Evolutionary conservation across 805 yeast genomes (phyloP).

Genomic region (Blastobotrys americana): DNA sequence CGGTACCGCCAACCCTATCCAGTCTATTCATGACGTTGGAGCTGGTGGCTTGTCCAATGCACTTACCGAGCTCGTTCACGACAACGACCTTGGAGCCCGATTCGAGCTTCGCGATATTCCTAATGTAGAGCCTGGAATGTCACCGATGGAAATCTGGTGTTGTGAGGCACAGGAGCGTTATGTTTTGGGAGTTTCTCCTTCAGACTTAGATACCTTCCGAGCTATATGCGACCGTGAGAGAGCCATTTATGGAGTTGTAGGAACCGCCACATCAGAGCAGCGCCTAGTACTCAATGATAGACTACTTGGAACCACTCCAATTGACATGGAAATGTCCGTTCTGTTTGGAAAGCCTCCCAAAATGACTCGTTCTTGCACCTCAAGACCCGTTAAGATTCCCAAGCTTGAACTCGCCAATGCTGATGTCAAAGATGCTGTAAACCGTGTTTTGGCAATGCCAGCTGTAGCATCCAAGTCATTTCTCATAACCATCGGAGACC

Average conservation of each 20-base stretch:
- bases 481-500: slow-evolving; percentile 95
- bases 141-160: slow-evolving; percentile 99
- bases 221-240: slow-evolving; percentile 89
- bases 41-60: slow-evolving; percentile 99
- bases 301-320: slow-evolving; percentile 73
- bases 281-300: slow-evolving; percentile 75
- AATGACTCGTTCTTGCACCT: slow-evolving; percentile 68
- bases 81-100: slow-evolving; percentile 88
- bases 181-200: slow-evolving; percentile 83
- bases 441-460: slow-evolving; percentile 81
- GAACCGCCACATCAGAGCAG: slow-evolving; percentile 83
- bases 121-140: slow-evolving; percentile 93
- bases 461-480: slow-evolving; percentile 93
- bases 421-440: slow-evolving; percentile 55
- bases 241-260: slow-evolving; percentile 94
- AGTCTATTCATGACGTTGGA: slow-evolving; percentile 97
- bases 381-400: slow-evolving; percentile 47
- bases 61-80: slow-evolving; percentile 94
- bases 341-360: slow-evolving; percentile 97
- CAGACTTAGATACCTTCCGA: slow-evolving; percentile 62
- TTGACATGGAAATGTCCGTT: slow-evolving; percentile 91
- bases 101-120: slow-evolving; percentile 88
- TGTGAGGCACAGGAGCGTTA: slow-evolving; percentile 98
- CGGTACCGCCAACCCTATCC: slow-evolving; percentile 72
- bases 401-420: slow-evolving; percentile 29